A percentile compares a stretch with the other conserved stretches of the same genome.
Conservation (phyloP, 176 grass and related monocot species). For the Lolium rigidum region DNA sequence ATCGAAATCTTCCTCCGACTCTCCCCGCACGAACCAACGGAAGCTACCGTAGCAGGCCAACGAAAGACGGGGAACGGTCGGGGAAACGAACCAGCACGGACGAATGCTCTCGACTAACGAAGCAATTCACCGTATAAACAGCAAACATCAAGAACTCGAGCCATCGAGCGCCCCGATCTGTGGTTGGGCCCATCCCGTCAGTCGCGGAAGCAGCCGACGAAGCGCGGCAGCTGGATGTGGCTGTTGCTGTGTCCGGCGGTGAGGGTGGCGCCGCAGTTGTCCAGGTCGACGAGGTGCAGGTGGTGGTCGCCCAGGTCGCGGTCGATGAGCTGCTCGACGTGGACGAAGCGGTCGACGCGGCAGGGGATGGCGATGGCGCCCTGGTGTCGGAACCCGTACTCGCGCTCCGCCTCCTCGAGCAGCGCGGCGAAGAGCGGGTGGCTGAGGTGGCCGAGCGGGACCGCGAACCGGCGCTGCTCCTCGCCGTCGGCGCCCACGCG, state of each 20-base stretch:
- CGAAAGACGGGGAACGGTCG: too few relatives aligned
- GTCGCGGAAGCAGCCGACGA: slow-evolving; percentile 72
- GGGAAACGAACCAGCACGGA: background rate
- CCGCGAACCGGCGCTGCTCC: slow-evolving; percentile 73
- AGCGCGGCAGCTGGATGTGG: slow-evolving; percentile 64
- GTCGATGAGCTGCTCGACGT: slow-evolving; percentile 63
- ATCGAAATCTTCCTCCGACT: slow-evolving; percentile 37
- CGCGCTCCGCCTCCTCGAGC: slow-evolving; percentile 75
- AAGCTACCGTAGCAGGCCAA: slow-evolving; percentile 15
- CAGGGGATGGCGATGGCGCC: slow-evolving; percentile 92
- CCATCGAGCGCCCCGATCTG: too few relatives aligned
- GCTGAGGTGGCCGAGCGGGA: slow-evolving; percentile 76
- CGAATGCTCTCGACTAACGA: background rate
- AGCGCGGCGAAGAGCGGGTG: slow-evolving; percentile 88
- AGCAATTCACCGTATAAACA: too few relatives aligned
- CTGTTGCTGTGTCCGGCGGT: background rate
- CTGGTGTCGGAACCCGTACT: slow-evolving; percentile 78
- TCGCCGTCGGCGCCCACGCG: slow-evolving; percentile 75
- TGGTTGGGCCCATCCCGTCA: too few relatives aligned
- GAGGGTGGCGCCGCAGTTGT: background rate
- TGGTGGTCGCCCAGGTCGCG: slow-evolving; percentile 50
- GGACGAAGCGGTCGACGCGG: slow-evolving; percentile 74
- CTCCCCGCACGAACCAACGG: too few relatives aligned
- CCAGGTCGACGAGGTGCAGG: slow-evolving; percentile 30
- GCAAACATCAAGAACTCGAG: slow-evolving; percentile 11